Base-by-base conservation (phyloP, 805 yeast species). In the Wickerhamomyces chaumierensis region DNA sequence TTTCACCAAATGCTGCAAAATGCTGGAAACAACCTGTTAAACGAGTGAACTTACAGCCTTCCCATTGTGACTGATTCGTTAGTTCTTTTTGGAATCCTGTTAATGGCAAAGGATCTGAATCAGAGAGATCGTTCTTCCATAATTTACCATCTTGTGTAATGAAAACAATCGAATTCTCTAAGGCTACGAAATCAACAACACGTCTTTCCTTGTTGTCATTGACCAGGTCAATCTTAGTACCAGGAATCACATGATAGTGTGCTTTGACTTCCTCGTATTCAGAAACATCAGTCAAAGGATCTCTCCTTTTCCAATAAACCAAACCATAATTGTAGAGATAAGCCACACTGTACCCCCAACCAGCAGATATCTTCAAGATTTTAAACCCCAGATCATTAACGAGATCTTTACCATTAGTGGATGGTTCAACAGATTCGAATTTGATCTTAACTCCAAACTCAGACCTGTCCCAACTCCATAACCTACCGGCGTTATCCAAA, bases 381-480 rank as follows among this genome's bases (percentile, higher is more conserved):
- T 64, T 62, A 25, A 58, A 51, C 1, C 48, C 44, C 3, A 47
- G 42, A 4, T 33, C 29, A 0, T 60, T 57, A 25, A 25, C 29
- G 39, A 76, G 16, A 37, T 49, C 39, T 3, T 9, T n/a, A 8
- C 39, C 43, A 9, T 25, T 8, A 5, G 29, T 21, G 9, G 23
- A 6, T 6, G 23, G 23, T 1, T 34, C 19, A 2, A 35, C 48
- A 8, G 58, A 58, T 1, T 58, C 56, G 41, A 77, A 71, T 4
- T 38, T 49, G 25, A 78, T 43, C 36, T 48, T 49, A 5, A 74
- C 64, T 0, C 81, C 85, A 37, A 49, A 51, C 9, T 47, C 49
- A 1, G 57, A 48, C 7, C 57, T 55, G 52, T 80, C 87, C 88
- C 88, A 81, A 1, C 75, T 64, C 68, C 75, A 78, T 1, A 81